Base-by-base conservation (phyloP, 1,139 yeast genomes). In the Candida tetrigidarum region DNA sequence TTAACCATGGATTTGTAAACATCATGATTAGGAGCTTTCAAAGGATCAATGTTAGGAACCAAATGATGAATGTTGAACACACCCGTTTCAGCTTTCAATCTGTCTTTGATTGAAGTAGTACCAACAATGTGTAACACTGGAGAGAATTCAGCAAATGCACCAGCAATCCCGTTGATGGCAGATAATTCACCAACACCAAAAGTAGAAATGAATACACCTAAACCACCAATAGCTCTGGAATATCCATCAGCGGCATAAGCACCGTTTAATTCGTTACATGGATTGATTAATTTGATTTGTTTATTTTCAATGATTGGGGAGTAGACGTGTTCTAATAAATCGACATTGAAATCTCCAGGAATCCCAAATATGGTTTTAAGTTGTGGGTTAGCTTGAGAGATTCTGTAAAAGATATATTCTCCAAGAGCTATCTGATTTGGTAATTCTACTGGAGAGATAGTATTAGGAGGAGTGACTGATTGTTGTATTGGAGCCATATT, bases 181-280 rank as follows among this genome's bases (percentile, higher is more conserved):
- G 89, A 82, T 49, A 89, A 76, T 66, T 89, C 96, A 48, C 96
- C 96, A 41, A 90, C 96, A 45, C 96, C 96, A 64, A 75, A 86
- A 14, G 89, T 83, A 33, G 89, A 80, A 50, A 84, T 69, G 41
- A 84, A 56, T 1, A 71, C 80, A 14, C 75, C 62, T 53, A 78
- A 55, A 38, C 74, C 67, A 27, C 62, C 65, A 28, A 76, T 66
- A 37, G 74, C 75, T 50, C 87, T 78, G 15, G 88, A 81, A 58
- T 85, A 87, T 16, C 92, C 95, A 56, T 87, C 95, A 25, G 87
- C 90, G 19, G 91, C 86, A 57, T 87, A 87, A 18, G 90, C 85
- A 37, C 62, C 70, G 49, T 71, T 71, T 45, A 71, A 61, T 52
- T 71, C 76, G 46, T 71, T 71, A 54, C 76, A 70, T 34, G 66